phyloP scores from a whole-genome alignment of 2,329 filamentous ascomycete genomes.

The Sporothrix sp. region DNA sequence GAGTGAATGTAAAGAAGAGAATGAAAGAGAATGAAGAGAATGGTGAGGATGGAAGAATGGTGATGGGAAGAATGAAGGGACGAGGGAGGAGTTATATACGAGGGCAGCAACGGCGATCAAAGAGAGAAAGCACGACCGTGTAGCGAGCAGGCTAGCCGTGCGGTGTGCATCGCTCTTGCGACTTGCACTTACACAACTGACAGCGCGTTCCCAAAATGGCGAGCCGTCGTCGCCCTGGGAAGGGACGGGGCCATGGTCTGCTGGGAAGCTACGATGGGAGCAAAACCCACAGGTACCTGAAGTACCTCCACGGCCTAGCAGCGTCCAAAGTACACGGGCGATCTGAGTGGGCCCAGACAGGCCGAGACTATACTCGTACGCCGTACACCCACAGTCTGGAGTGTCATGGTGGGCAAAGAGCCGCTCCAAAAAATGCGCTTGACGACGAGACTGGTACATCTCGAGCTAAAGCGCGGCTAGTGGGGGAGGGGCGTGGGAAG shows the following conservation, averaged over 20 bases:
- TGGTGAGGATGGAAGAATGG: constrained; percentile 10
- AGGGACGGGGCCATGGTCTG: background rate
- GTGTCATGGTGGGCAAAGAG: constrained; percentile 1
- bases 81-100: constrained; percentile 13
- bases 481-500: background rate
- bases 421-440: constrained; percentile 11
- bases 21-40: constrained; percentile 1
- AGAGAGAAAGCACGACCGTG: background rate
- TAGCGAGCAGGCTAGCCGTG: background rate
- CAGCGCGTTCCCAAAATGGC: constrained; percentile 1
- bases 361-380: background rate
- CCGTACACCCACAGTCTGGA: constrained; percentile 1
- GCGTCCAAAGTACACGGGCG: constrained; percentile 1
- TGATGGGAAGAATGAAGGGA: constrained; percentile 13
- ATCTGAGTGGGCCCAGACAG: background rate
- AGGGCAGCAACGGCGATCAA: constrained; percentile 2
- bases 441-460: background rate
- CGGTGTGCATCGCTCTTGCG: background rate
- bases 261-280: constrained; percentile 1
- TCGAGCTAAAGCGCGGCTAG: background rate
- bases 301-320: background rate
- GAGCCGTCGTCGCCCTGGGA: constrained; percentile 1
- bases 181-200: background rate
- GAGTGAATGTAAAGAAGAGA: background rate
- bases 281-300: background rate